These are phyloP conservation scores for Paramecium tetraurelia DNA, from an alignment of 73 alveolate genomes.

Conservation along the genomic window DNA sequence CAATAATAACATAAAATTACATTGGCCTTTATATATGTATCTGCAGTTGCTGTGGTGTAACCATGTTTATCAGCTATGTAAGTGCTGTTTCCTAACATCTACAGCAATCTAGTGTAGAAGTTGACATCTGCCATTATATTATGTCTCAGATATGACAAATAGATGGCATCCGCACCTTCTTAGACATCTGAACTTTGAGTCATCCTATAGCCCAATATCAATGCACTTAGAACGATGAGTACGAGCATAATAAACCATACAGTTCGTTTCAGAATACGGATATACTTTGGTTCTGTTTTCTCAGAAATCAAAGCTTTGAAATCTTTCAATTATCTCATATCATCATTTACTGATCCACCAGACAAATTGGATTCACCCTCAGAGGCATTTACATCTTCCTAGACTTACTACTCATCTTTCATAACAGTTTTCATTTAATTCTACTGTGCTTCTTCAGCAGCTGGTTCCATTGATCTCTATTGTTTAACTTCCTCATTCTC, in stretches of 20 bases:
- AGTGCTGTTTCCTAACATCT: constrained; percentile 51
- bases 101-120: constrained; percentile 53
- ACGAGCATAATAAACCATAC: constrained; percentile 54
- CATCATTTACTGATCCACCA: constrained; percentile 63
- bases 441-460: constrained; percentile 15
- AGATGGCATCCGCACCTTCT: constrained; percentile 56
- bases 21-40: background rate
- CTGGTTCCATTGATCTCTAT: constrained; percentile 48
- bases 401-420: background rate
- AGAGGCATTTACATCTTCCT: constrained; percentile 52
- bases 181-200: constrained; percentile 41
- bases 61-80: background rate
- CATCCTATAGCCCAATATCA: constrained; percentile 50
- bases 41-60: background rate
- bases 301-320: constrained; percentile 62
- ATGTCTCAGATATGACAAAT: constrained; percentile 40
- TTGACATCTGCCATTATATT: constrained; percentile 62
- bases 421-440: background rate
- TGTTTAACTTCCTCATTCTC: constrained; percentile 51
- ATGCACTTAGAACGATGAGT: constrained; percentile 35
- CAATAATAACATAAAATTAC: background rate
- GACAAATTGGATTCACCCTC: constrained; percentile 57
- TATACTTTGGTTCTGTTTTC: constrained; percentile 60
- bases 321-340: constrained; percentile 62
- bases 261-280: constrained; percentile 55